Conservation (phyloP, 441 rosid genomes). For the Eruca vesicaria region DNA sequence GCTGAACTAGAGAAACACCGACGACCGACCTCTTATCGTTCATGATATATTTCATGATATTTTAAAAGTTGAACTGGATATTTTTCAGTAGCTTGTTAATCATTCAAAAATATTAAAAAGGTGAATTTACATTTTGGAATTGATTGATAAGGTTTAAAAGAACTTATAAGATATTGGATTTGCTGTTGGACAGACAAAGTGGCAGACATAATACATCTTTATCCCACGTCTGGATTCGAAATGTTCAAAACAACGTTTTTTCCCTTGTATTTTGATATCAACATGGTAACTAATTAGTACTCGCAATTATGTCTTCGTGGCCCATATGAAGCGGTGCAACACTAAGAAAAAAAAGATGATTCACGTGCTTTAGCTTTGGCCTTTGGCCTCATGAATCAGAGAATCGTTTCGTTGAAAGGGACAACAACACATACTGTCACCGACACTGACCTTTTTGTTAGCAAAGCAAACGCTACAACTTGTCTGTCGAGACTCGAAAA, state of each 20-base stretch:
- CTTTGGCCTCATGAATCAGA: neutral
- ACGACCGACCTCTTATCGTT: neutral
- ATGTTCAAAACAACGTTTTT: neutral
- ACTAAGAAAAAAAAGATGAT: neutral
- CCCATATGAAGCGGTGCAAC: neutral
- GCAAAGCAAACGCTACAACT: slow-evolving; percentile 17
- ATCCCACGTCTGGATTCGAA: slow-evolving; percentile 9
- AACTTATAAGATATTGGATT: neutral
- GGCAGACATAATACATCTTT: slow-evolving; percentile 21
- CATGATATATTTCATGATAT: neutral
- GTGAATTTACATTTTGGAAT: neutral
- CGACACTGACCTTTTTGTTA: slow-evolving; percentile 23
- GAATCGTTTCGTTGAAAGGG: slow-evolving; percentile 16
- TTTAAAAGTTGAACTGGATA: neutral
- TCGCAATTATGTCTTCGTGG: neutral
- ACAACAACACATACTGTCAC: slow-evolving; percentile 12
- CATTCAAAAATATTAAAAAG: neutral
- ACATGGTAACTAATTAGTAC: slow-evolving; percentile 1
- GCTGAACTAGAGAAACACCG: too few relatives aligned
- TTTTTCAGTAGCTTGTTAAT: neutral
- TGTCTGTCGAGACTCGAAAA: neutral
- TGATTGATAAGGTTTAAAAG: neutral
- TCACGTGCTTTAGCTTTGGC: slow-evolving; percentile 17
- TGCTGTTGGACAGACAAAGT: neutral
- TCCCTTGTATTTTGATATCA: neutral